Conservation (phyloP, 208 protist genomes). For the Trypanosoma avium region DNA sequence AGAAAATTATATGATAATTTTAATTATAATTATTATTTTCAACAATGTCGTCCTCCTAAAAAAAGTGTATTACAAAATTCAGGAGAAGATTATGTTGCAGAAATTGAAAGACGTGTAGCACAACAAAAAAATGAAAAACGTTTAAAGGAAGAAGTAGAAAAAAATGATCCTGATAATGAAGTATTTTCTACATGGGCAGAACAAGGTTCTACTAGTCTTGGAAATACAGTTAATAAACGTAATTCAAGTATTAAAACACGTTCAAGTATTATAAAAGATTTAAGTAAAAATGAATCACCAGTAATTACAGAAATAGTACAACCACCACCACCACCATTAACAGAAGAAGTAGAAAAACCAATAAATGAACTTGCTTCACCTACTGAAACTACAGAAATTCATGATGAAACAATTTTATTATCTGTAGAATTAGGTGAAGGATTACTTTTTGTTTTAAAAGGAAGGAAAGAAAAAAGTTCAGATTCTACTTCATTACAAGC, state of each 20-base stretch:
- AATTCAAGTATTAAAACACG: background rate
- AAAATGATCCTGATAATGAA: background rate
- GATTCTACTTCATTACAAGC: background rate
- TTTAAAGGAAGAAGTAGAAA: background rate
- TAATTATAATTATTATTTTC: slow-evolving; percentile 71
- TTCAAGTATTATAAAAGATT: background rate
- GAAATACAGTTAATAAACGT: background rate
- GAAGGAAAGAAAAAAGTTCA: background rate
- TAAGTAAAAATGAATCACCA: background rate
- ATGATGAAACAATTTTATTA: slow-evolving; percentile 7
- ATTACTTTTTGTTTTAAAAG: slow-evolving; percentile 19
- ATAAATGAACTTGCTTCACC: background rate
- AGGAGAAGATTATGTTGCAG: slow-evolving; percentile 48
- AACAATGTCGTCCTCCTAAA: slow-evolving; percentile 22
- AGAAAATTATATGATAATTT: slow-evolving; percentile 59
- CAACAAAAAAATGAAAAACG: slow-evolving; percentile 8
- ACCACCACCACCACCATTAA: background rate
- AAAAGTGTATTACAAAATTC: slow-evolving; percentile 9
- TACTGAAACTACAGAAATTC: background rate
- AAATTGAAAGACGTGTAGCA: slow-evolving; percentile 30
- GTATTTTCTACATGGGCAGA: background rate
- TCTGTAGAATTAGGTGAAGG: slow-evolving; percentile 4
- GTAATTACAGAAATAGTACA: background rate
- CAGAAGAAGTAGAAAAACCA: background rate
- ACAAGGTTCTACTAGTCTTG: background rate